Conservation (phyloP, 495 filamentous ascomycete species). For the Aspergillus mulundensis region DNA sequence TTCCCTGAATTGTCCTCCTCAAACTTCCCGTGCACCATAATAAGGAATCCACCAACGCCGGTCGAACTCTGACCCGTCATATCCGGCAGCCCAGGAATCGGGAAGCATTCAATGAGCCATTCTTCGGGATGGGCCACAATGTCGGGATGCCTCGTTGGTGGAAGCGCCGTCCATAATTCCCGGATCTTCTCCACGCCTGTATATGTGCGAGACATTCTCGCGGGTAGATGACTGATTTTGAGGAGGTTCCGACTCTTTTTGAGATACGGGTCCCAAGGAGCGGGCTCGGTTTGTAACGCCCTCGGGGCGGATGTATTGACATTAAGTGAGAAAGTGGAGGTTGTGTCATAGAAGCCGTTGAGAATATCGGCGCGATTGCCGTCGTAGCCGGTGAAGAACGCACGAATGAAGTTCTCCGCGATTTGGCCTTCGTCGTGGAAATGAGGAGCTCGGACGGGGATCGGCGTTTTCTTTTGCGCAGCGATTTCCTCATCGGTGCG, state of each 20-base stretch:
- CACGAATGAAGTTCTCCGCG: slow-evolving; percentile 66
- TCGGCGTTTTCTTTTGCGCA: slow-evolving; percentile 52
- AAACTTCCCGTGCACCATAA: slow-evolving; percentile 79
- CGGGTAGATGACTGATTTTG: slow-evolving; percentile 55
- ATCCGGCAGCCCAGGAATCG: slow-evolving; percentile 67
- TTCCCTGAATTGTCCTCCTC: slow-evolving; percentile 62
- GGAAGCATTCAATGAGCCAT: slow-evolving; percentile 81
- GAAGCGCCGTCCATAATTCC: slow-evolving; percentile 63
- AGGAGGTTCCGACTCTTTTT: slow-evolving; percentile 77
- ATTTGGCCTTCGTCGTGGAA: slow-evolving; percentile 75
- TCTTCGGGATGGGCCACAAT: slow-evolving; percentile 55
- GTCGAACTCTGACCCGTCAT: slow-evolving; percentile 56
- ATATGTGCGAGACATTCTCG: slow-evolving; percentile 61
- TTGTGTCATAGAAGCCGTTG: slow-evolving; percentile 67
- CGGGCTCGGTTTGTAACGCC: slow-evolving; percentile 35
- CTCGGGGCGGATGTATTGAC: slow-evolving; percentile 63
- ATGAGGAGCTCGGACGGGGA: slow-evolving; percentile 63
- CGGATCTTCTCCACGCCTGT: slow-evolving; percentile 63
- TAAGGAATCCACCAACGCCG: slow-evolving; percentile 72
- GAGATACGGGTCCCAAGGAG: slow-evolving; percentile 69
- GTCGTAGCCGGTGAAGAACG: slow-evolving; percentile 75
- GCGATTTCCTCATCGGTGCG: slow-evolving; percentile 64
- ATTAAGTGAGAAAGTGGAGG: slow-evolving; percentile 74
- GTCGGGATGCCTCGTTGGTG: slow-evolving; percentile 71
- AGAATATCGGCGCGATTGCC: slow-evolving; percentile 59